Evolutionary conservation across 2,329 filamentous ascomycete genomes (phyloP).

Genomic region (Pyricularia sp.): DNA sequence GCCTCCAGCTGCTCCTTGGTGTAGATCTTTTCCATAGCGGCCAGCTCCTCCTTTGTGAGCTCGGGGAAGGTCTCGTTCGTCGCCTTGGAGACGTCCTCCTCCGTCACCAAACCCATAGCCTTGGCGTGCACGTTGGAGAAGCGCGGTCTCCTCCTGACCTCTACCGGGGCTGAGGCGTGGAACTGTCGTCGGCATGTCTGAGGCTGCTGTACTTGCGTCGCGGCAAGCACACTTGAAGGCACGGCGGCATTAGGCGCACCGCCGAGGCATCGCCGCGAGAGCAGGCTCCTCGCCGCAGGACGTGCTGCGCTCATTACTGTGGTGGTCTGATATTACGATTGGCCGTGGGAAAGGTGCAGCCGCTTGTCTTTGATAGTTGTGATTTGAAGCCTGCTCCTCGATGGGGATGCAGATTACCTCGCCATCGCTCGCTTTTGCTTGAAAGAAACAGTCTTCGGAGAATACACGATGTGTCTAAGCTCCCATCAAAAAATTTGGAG

Average conservation of each 20-base stretch:
- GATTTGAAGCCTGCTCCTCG: neutral
- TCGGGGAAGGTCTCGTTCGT: constrained; percentile 43
- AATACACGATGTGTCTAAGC: neutral
- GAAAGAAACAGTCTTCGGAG: neutral
- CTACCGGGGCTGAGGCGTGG: constrained; percentile 39
- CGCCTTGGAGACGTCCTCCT: constrained; percentile 33
- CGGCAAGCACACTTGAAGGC: constrained; percentile 13
- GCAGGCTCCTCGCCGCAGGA: constrained; percentile 39
- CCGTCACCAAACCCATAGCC: constrained; percentile 39
- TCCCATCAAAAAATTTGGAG: constrained; percentile 1
- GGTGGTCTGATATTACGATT: neutral
- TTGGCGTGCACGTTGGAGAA: constrained; percentile 44
- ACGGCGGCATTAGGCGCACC: constrained; percentile 12
- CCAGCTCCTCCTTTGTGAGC: constrained; percentile 60
- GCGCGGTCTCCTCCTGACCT: constrained; percentile 34
- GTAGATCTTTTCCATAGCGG: constrained; percentile 56
- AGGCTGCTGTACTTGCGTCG: constrained; percentile 7
- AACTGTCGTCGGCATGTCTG: constrained; percentile 30
- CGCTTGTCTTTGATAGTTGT: neutral
- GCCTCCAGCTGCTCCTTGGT: constrained; percentile 73
- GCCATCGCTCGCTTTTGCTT: neutral
- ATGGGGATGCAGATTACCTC: neutral
- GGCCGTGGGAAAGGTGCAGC: neutral
- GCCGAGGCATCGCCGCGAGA: constrained; percentile 27
- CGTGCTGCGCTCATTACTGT: constrained; percentile 43